Evolutionary conservation across 23 red algal species (phyloP).

Genomic region (Gracilaria gracilis): DNA sequence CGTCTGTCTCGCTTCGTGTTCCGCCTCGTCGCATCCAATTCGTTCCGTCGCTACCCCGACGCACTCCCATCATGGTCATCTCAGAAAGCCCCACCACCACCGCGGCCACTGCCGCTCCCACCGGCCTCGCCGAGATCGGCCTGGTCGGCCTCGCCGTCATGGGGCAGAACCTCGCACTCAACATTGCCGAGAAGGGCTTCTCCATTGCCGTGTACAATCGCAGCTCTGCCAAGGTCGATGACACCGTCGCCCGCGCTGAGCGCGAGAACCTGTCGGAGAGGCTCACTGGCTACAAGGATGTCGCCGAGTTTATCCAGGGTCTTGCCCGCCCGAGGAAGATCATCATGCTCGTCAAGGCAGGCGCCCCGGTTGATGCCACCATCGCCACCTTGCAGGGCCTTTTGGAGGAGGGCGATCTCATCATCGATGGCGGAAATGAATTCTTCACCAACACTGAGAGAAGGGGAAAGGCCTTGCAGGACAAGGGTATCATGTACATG

Average conservation of each 20-base stretch:
- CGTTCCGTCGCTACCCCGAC: neutral
- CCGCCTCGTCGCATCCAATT: neutral
- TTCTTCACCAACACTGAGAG: constrained; percentile 94
- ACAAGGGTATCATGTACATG: constrained; percentile 87
- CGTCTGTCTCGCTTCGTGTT: neutral
- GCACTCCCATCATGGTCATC: constrained; percentile 13
- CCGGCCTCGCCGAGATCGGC: constrained; percentile 68
- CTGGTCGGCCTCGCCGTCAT: constrained; percentile 97
- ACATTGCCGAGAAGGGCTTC: constrained; percentile 96
- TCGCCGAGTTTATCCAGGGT: constrained; percentile 74
- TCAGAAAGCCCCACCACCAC: constrained; percentile 23
- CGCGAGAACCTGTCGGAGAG: constrained; percentile 38
- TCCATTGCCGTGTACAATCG: constrained; percentile 93
- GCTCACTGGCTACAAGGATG: constrained; percentile 74
- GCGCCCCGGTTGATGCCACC: constrained; percentile 87
- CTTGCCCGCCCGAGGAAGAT: constrained; percentile 86
- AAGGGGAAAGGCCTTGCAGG: constrained; percentile 74
- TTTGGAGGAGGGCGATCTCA: constrained; percentile 95
- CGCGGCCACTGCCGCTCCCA: neutral
- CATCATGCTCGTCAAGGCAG: constrained; percentile 97
- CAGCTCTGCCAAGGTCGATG: constrained; percentile 65
- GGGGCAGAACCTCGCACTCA: constrained; percentile 97
- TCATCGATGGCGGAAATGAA: constrained; percentile 98
- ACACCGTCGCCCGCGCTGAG: constrained; percentile 74
- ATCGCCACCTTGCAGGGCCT: constrained; percentile 72